These are phyloP conservation scores for Acanthochlamys bracteata DNA, from an alignment of 106 monocot species.

Conservation along the genomic window DNA sequence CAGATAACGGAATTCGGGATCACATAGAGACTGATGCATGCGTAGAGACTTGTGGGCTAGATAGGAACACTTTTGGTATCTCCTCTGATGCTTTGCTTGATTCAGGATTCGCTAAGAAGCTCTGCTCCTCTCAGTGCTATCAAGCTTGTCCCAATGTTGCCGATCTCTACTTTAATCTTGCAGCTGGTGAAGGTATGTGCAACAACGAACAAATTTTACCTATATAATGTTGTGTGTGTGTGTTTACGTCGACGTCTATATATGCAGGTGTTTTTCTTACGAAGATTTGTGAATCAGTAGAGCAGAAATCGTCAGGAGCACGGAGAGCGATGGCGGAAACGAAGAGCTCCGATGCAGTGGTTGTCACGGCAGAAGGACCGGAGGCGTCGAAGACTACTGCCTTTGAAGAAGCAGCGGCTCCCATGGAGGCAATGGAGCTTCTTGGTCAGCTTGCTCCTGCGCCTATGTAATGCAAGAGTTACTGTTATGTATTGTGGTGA, in stretches of 20 bases:
- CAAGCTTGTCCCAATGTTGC: constrained; percentile 25
- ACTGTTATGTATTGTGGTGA: not conserved
- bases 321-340: constrained; percentile 17
- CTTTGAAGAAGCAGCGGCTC: constrained; percentile 3
- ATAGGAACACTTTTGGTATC: constrained; percentile 23
- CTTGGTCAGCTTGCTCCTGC: not conserved
- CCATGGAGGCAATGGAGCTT: not conserved
- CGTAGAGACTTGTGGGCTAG: constrained; percentile 24
- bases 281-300: constrained; percentile 7
- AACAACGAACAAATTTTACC: not conserved
- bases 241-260: not conserved
- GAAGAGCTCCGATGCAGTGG: constrained; percentile 10
- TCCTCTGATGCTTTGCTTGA: constrained; percentile 34
- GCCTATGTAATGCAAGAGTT: not conserved
- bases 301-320: not conserved
- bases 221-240: not conserved
- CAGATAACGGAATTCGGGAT: not conserved
- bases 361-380: not conserved
- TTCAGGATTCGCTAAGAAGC: constrained; percentile 10
- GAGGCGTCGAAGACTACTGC: not conserved
- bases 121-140: constrained; percentile 31
- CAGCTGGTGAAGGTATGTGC: constrained; percentile 36
- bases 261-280: constrained; percentile 21
- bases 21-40: constrained; percentile 33
- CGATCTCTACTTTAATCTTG: constrained; percentile 46